phyloP scores from a whole-genome alignment of 2,329 filamentous ascomycete genomes.

The Cadophora luteo-olivacea region DNA sequence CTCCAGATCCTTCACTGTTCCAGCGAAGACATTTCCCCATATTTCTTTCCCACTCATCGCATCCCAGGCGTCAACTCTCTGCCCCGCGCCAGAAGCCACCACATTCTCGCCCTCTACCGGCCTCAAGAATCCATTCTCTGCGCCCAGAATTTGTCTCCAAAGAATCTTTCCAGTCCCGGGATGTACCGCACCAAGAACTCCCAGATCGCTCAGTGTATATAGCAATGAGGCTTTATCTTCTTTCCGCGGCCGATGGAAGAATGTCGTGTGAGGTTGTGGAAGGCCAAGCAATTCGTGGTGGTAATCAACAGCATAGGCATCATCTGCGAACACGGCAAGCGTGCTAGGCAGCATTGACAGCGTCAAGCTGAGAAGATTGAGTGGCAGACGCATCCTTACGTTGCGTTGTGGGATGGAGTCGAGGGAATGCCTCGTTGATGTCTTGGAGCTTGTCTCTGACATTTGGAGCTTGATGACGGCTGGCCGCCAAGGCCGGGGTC shows the following conservation, averaged over 20 bases:
- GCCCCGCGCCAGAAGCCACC: slow-evolving; percentile 75
- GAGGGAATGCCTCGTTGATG: slow-evolving; percentile 20
- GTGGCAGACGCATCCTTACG: slow-evolving; percentile 41
- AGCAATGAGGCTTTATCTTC: slow-evolving; percentile 87
- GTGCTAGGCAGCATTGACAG: slow-evolving; percentile 41
- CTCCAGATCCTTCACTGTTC: slow-evolving; percentile 72
- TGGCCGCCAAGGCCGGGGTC: not conserved
- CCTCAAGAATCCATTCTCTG: slow-evolving; percentile 58
- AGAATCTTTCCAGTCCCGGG: slow-evolving; percentile 83
- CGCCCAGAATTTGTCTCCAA: slow-evolving; percentile 81
- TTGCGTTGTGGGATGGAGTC: slow-evolving; percentile 10
- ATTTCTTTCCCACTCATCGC: slow-evolving; percentile 78
- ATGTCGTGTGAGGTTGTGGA: slow-evolving; percentile 82
- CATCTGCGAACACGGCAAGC: slow-evolving; percentile 81
- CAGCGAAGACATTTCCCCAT: slow-evolving; percentile 72
- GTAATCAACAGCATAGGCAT: slow-evolving; percentile 91
- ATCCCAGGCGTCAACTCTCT: slow-evolving; percentile 80
- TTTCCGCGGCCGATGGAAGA: slow-evolving; percentile 88
- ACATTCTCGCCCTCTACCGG: slow-evolving; percentile 82
- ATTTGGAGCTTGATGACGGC: slow-evolving; percentile 18
- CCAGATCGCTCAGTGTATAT: slow-evolving; percentile 87
- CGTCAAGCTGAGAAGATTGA: slow-evolving; percentile 40
- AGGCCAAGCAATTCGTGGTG: slow-evolving; percentile 88
- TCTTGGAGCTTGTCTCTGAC: slow-evolving; percentile 4
- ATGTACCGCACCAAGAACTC: slow-evolving; percentile 86